Evolutionary conservation across 192 early-diverging fungal species (phyloP).

Genomic region (Backusella psychrophila): DNA sequence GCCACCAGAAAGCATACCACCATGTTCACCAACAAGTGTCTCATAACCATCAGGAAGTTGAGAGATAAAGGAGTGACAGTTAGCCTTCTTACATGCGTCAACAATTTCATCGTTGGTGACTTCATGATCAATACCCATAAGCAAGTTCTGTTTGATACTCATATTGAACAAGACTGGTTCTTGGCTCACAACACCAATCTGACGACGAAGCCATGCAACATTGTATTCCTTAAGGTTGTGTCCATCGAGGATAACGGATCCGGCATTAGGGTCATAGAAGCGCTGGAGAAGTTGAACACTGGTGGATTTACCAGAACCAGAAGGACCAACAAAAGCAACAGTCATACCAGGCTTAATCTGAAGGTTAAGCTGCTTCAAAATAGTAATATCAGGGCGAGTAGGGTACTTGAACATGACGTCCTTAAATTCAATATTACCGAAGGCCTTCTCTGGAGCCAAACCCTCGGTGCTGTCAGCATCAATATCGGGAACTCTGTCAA

Average conservation of each 20-base stretch:
- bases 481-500: slow-evolving; percentile 79
- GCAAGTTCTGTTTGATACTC: slow-evolving; percentile 77
- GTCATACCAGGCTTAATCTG: slow-evolving; percentile 70
- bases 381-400: slow-evolving; percentile 72
- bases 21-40: slow-evolving; percentile 79
- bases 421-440: slow-evolving; percentile 72
- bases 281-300: slow-evolving; percentile 79
- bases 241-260: slow-evolving; percentile 70
- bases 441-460: slow-evolving; percentile 38
- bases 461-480: slow-evolving; percentile 52
- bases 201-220: slow-evolving; percentile 75
- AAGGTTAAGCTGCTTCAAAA: slow-evolving; percentile 72
- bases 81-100: slow-evolving; percentile 62
- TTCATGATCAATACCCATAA: slow-evolving; percentile 53
- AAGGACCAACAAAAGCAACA: slow-evolving; percentile 83
- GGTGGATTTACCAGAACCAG: slow-evolving; percentile 85
- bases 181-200: slow-evolving; percentile 87
- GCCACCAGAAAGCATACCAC: slow-evolving; percentile 77
- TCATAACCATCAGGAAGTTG: slow-evolving; percentile 79
- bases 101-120: slow-evolving; percentile 68
- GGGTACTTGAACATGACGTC: slow-evolving; percentile 84
- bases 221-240: slow-evolving; percentile 71
- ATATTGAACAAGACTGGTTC: slow-evolving; percentile 84
- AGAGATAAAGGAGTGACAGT: slow-evolving; percentile 80
- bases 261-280: slow-evolving; percentile 68